Conservation (phyloP, 2,329 filamentous ascomycete species). For the Cladophialophora exuberans region DNA sequence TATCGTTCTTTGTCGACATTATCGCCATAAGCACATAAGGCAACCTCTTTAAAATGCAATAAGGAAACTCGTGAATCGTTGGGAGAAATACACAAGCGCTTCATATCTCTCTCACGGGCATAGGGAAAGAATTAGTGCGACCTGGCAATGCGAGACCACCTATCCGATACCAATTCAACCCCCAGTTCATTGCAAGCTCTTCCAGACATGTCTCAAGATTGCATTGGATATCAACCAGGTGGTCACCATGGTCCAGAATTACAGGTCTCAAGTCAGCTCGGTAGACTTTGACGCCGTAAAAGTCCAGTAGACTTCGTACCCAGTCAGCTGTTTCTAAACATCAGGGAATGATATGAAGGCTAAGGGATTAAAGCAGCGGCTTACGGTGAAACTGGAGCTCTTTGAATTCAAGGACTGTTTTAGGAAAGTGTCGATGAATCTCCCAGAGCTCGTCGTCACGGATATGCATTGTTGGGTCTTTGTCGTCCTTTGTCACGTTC, state of each 20-base stretch:
- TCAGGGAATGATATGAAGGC: background rate
- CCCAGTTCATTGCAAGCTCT: constrained; percentile 26
- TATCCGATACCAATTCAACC: constrained; percentile 26
- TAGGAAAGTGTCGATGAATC: constrained; percentile 21
- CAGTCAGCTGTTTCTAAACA: constrained; percentile 19
- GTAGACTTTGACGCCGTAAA: constrained; percentile 26
- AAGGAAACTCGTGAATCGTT: background rate
- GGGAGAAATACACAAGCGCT: too few relatives aligned
- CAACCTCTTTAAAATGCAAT: too few relatives aligned
- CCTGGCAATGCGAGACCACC: constrained; percentile 23
- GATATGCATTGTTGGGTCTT: constrained; percentile 28
- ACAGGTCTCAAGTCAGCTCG: constrained; percentile 25
- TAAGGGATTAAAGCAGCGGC: background rate
- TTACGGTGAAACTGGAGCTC: constrained; percentile 28
- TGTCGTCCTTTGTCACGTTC: constrained; percentile 21
- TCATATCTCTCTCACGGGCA: background rate
- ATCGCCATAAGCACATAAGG: too few relatives aligned
- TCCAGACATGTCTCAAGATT: constrained; percentile 29
- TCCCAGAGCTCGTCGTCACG: constrained; percentile 29
- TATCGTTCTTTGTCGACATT: too few relatives aligned
- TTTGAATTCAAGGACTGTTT: constrained; percentile 29
- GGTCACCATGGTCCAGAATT: constrained; percentile 15
- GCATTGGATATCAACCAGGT: constrained; percentile 16
- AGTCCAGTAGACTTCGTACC: constrained; percentile 27
- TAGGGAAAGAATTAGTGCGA: constrained; percentile 1